A percentile compares a stretch with the other conserved stretches of the same genome.
phyloP scores from a whole-genome alignment of 2,329 filamentous ascomycete genomes.

The Trichoderma harzianum region DNA sequence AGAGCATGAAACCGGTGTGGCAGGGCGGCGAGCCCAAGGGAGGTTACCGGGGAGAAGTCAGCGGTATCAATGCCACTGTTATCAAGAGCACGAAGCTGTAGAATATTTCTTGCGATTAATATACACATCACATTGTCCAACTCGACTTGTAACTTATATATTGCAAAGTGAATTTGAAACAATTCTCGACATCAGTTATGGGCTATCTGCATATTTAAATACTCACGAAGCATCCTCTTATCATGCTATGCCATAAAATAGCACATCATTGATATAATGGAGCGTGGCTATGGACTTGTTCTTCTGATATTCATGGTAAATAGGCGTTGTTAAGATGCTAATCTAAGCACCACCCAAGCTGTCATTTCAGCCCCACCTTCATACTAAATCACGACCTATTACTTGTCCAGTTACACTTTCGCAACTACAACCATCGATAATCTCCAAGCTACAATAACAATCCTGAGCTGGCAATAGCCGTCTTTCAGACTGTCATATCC shows the following conservation, averaged over 20 bases:
- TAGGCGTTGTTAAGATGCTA: neutral
- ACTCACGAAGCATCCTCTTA: neutral
- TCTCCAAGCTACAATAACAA: neutral
- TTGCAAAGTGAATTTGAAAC: neutral
- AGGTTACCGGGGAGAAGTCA: conserved; percentile 86
- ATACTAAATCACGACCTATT: neutral
- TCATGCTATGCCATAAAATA: neutral
- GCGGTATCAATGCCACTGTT: conserved; percentile 91
- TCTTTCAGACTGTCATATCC: neutral
- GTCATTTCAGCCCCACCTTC: conserved; percentile 13
- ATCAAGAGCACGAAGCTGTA: conserved; percentile 92
- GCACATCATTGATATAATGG: neutral
- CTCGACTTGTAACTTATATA: neutral
- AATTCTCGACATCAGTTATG: rapidly evolving
- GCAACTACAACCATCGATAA: neutral
- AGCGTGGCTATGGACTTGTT: neutral
- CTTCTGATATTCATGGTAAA: neutral
- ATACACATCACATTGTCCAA: neutral
- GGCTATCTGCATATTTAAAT: too few relatives aligned
- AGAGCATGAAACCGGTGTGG: conserved; percentile 79
- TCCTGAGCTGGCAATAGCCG: neutral
- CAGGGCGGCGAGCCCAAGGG: conserved; percentile 80
- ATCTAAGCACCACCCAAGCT: neutral
- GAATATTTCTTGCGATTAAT: conserved; percentile 29
- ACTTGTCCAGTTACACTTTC: neutral